Percentiles rank a stretch among this genome's conserved stretches.
Evolutionary conservation across 2,329 filamentous ascomycete genomes (phyloP).

Genomic region (Furcasterigmium sp.): DNA sequence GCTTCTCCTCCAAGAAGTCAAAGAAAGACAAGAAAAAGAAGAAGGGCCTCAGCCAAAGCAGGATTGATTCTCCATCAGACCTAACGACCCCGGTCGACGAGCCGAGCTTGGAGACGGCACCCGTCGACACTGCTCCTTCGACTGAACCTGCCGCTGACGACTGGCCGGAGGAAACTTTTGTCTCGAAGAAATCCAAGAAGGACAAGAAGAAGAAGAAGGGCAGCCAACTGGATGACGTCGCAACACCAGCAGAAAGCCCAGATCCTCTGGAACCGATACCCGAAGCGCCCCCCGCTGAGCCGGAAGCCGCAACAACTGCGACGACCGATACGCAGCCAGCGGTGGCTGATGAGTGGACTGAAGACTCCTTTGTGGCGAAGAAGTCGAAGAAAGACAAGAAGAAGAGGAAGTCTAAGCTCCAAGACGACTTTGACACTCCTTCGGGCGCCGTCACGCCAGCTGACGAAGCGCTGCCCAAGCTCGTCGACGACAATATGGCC

Average conservation of each 20-base stretch:
- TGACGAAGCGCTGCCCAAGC: neutral
- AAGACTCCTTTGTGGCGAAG: neutral
- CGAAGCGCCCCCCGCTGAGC: neutral
- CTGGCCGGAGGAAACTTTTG: neutral
- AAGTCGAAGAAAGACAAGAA: constrained; percentile 16
- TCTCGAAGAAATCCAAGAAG: constrained; percentile 12
- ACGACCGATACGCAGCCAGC: neutral
- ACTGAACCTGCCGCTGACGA: neutral
- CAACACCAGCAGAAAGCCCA: constrained; percentile 3
- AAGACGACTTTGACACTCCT: constrained; percentile 1
- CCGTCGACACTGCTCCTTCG: neutral
- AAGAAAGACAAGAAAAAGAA: constrained; percentile 30
- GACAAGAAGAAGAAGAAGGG: constrained; percentile 19
- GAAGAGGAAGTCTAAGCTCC: constrained; percentile 9
- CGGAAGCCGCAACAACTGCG: neutral
- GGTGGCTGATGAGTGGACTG: constrained; percentile 1
- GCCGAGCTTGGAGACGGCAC: constrained; percentile 9
- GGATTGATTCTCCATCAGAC: constrained; percentile 1
- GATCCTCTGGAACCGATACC: constrained; percentile 5
- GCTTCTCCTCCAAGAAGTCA: constrained; percentile 22
- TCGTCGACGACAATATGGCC: neutral
- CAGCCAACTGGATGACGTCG: constrained; percentile 8
- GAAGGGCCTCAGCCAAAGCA: constrained; percentile 18
- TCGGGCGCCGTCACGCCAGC: constrained; percentile 4
- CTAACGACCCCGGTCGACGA: constrained; percentile 5